Base-by-base conservation (phyloP, 257 asterid genomes). In the Prunella vulgaris region DNA sequence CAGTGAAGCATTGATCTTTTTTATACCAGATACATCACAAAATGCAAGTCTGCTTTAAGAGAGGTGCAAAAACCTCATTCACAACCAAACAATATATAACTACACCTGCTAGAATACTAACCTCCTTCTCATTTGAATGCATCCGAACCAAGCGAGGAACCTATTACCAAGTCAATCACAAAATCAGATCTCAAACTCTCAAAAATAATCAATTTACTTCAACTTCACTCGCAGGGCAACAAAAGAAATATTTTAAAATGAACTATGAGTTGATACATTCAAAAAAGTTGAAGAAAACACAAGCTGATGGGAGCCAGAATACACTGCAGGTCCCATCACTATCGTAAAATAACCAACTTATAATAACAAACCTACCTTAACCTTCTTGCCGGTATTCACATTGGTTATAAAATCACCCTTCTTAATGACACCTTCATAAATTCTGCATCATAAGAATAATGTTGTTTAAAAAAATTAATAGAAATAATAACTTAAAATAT, bases 61-160 rank as follows among this genome's bases (percentile, higher is more conserved):
- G 58, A 73, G 58, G 58, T n/a, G 46, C 66, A 53, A 69, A 37
- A 75, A 69, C 20, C 30, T 53, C 61, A 53, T 35, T 68, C 64
- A 51, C 49, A 68, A 70, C 64, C 69, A 42, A 32, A 44, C 61
- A 76, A 40, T 44, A 30, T 15, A 25, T 35, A 9, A 60, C 60
- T 32, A 24, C 66, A 68, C 52, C 33, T 60, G 24, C 21, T 40
- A 68, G 49, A 54, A 35, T 60, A 76, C 96, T 68, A 77, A 94
- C 99, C 99, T 94, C 99, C 97, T 87, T 89, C 70, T 94, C 97
- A 83, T 91, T 85, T 68, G 99, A 85, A 86, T 94, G 99, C 97
- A 94, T 83, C 68, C 96, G 91, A 48, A 94, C 97, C 89, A 94
- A 72, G 57, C 99, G 99, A 73, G 99, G 99, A 75, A 94, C 87